Percentiles rank a stretch among this genome's conserved stretches.
phyloP scores from a whole-genome alignment of 495 filamentous ascomycete genomes.

The Staphylotrichum longicolle region DNA sequence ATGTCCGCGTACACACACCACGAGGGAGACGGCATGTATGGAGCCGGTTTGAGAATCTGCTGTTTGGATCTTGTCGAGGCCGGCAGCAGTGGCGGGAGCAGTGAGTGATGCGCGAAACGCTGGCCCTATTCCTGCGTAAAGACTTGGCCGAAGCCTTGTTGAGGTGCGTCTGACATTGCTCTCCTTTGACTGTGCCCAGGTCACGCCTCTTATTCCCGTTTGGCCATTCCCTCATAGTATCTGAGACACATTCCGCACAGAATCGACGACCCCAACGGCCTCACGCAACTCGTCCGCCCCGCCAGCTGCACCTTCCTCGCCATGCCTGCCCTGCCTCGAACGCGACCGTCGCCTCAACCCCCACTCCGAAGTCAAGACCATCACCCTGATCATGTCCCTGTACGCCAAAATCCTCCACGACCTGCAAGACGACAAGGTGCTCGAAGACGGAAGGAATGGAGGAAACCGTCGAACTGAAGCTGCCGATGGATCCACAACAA shows the following conservation, averaged over 20 bases:
- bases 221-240: background rate
- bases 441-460: background rate
- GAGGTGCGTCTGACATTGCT: conserved; percentile 8
- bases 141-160: background rate
- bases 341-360: conserved; percentile 25
- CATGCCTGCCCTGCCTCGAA: conserved; percentile 39
- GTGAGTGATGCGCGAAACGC: conserved; percentile 37
- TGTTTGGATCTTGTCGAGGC: conserved; percentile 39
- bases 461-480: conserved; percentile 18
- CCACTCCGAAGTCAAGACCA: conserved; percentile 31
- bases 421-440: conserved; percentile 13
- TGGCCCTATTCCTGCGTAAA: conserved; percentile 21
- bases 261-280: conserved; percentile 31
- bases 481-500: conserved; percentile 9
- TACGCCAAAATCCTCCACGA: conserved; percentile 25
- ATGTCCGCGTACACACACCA: conserved; percentile 41
- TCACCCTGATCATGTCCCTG: conserved; percentile 38
- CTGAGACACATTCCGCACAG: conserved; percentile 13
- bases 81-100: conserved; percentile 35
- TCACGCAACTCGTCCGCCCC: conserved; percentile 22
- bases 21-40: conserved; percentile 26
- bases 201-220: background rate
- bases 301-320: conserved; percentile 37
- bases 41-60: conserved; percentile 37
- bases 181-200: background rate